Conservation (phyloP, 345 rosid species). For the Gossypium bickii region DNA sequence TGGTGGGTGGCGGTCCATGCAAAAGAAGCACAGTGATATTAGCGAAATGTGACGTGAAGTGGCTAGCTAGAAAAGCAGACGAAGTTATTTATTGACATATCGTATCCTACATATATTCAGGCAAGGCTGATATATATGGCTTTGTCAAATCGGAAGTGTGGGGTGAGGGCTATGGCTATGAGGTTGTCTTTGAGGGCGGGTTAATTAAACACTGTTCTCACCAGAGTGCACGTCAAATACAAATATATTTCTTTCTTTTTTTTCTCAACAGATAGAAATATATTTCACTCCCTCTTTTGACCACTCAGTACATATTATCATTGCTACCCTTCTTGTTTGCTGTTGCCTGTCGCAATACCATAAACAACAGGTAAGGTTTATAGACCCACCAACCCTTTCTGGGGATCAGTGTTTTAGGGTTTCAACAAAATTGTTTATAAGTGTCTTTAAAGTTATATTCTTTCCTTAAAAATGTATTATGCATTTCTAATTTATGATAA, state of each 20-base stretch:
- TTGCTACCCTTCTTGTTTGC: not conserved
- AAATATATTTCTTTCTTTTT: too few species aligned
- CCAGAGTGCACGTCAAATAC: conserved; percentile 19
- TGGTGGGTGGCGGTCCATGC: not conserved
- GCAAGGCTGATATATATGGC: not conserved
- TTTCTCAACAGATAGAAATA: too few species aligned
- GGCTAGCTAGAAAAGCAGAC: not conserved
- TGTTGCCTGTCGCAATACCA: not conserved
- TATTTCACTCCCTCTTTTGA: not conserved
- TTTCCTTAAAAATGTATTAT: too few species aligned
- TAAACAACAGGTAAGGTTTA: not conserved
- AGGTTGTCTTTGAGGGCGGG: too few species aligned
- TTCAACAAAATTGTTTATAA: conserved; percentile 1
- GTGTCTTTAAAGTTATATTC: too few species aligned
- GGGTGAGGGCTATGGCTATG: not conserved
- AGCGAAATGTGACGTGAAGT: not conserved
- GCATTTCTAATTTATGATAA: too few species aligned
- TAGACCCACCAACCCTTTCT: not conserved
- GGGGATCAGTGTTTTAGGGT: not conserved
- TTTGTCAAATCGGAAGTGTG: conserved; percentile 12
- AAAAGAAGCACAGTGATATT: not conserved
- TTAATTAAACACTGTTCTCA: conserved; percentile 12
- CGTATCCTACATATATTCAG: not conserved
- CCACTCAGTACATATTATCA: not conserved
- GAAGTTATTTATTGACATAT: not conserved